Conservation (phyloP, 345 rosid species). For the Citrus cavaleriei region DNA sequence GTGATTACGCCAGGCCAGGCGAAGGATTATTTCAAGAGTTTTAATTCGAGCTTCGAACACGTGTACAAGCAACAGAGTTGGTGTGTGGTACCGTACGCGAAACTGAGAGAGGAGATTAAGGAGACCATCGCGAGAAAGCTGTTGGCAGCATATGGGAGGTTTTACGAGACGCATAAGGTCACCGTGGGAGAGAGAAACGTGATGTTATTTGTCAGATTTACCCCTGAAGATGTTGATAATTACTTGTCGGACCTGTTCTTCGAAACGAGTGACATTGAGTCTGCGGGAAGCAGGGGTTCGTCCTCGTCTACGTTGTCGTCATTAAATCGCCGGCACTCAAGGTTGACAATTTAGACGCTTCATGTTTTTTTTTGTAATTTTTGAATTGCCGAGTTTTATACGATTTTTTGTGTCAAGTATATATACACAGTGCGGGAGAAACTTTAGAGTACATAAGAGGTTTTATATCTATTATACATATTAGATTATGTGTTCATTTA, state of each 20-base stretch:
- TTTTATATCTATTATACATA: too few species aligned
- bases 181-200: constrained; percentile 20
- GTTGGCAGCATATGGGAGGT: constrained; percentile 40
- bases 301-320: constrained; percentile 11
- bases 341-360: not conserved
- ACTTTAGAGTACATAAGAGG: rapidly evolving
- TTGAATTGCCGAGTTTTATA: not conserved
- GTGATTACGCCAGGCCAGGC: constrained; percentile 32
- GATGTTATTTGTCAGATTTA: constrained; percentile 32
- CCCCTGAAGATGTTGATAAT: constrained; percentile 59
- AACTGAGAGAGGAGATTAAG: constrained; percentile 56
- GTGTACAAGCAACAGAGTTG: constrained; percentile 46
- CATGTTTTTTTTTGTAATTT: too few species aligned
- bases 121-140: constrained; percentile 38
- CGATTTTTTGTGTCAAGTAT: not conserved
- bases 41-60: constrained; percentile 50
- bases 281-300: not conserved
- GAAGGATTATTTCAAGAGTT: constrained; percentile 36
- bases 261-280: constrained; percentile 12
- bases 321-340: constrained; percentile 7
- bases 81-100: constrained; percentile 43
- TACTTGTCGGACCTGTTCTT: constrained; percentile 47
- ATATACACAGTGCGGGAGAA: too few species aligned
- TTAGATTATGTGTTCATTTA: too few species aligned
- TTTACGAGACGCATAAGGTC: constrained; percentile 38